Base-by-base conservation (phyloP, 805 yeast species). In the Yamadazyma takamatsuzukensis region DNA sequence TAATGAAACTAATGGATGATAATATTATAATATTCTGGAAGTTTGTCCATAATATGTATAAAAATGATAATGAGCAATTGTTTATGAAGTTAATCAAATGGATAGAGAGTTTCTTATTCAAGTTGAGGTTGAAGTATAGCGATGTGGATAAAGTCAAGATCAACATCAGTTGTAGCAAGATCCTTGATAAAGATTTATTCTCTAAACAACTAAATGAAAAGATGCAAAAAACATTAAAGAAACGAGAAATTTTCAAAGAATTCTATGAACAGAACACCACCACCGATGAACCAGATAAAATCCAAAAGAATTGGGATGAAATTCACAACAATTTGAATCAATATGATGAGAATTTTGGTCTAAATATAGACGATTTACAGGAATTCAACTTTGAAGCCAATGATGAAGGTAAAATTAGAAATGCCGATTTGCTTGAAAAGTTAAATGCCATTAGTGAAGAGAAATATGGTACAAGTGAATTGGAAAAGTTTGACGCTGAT, bases 21-120 rank as follows among this genome's bases (percentile, higher is more conserved):
- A 95, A 89, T 54, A 84, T 85, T 43, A 78, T 75, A 36, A 68
- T 80, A 9, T 69, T 85, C 29, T 85, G 85, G 65, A 64, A 64
- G 33, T 93, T 90, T 49, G 68, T 90, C 37, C 90, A 86, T 50
- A 79, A 83, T 33, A 74, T 88, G n/a, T 88, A 89, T 54, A 40
- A 70, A n/a, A 77, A 83, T 42, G 97, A 90, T 50, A 66, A 76
- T 22, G 74, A 74, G 19, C 74, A 78, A 4, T 60, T 90, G 4
- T 90, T 90, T 59, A 76, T 79, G 31, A 78, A 78, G 4, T 60
- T 93, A 32, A 70, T 86, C 27, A 56, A 56, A 5, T 90, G 97
- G 97, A 66, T 86, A 27, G 77, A 83, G 37, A 62, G 68, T 13
- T 76, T 87, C 32, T 61, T 88, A 17, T 61, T 64, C 9, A 76